phyloP scores from a whole-genome alignment of 1,284 basidiomycete species.

The Takashimella koratensis region DNA sequence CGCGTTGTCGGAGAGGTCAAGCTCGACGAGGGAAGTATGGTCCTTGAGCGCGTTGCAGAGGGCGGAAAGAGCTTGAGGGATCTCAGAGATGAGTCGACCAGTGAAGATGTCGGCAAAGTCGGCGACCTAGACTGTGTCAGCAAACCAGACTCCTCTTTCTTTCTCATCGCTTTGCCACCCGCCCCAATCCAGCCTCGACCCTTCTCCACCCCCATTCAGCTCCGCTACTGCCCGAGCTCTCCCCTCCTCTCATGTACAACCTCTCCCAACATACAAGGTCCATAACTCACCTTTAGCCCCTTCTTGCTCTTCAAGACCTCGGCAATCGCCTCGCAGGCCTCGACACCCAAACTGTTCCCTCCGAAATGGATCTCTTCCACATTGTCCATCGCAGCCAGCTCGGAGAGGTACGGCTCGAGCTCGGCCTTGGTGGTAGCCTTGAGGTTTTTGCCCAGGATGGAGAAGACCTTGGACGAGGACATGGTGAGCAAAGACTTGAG shows the following conservation, averaged over 20 bases:
- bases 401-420: constrained; percentile 70
- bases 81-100: constrained; percentile 90
- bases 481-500: constrained; percentile 45
- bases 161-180: too few species aligned
- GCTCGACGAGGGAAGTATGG: constrained; percentile 74
- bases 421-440: constrained; percentile 79
- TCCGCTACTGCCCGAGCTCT: neutral
- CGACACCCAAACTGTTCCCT: constrained; percentile 94
- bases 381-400: constrained; percentile 58
- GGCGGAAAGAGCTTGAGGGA: constrained; percentile 81
- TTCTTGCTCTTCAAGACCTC: constrained; percentile 70
- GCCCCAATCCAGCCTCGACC: too few species aligned
- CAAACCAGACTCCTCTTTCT: too few species aligned
- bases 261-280: neutral
- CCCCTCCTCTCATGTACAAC: neutral
- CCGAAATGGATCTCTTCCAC: constrained; percentile 89
- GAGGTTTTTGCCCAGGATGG: constrained; percentile 68
- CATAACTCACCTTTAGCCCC: constrained; percentile 62
- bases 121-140: constrained; percentile 61
- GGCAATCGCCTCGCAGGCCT: constrained; percentile 81
- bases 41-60: constrained; percentile 82
- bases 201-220: neutral
- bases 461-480: constrained; percentile 51
- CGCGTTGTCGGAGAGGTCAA: constrained; percentile 93
- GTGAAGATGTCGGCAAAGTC: constrained; percentile 99